Percentiles rank a stretch among this genome's conserved stretches.
These are phyloP conservation scores for Parathielavia hyrcaniae DNA, from an alignment of 495 filamentous ascomycete genomes.

Conservation along the genomic window DNA sequence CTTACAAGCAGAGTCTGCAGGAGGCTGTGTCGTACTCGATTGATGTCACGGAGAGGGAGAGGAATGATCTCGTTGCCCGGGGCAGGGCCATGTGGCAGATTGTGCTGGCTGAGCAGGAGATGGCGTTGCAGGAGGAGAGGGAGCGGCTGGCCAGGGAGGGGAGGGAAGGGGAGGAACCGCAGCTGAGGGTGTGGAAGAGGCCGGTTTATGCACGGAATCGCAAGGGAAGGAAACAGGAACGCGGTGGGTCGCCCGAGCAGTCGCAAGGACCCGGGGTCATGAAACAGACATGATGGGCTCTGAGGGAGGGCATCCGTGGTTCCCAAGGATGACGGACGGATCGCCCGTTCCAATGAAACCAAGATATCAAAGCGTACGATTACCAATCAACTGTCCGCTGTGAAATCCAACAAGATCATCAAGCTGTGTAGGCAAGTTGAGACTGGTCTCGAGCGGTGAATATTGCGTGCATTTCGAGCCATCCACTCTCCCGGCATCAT, in stretches of 20 bases:
- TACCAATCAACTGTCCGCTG: too few species aligned
- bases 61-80: slow-evolving; percentile 32
- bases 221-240: background rate
- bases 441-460: background rate
- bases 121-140: slow-evolving; percentile 40
- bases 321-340: too few species aligned
- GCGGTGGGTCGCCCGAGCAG: too few species aligned
- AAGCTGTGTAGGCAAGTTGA: background rate
- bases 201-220: background rate
- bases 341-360: too few species aligned
- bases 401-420: too few species aligned
- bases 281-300: too few species aligned
- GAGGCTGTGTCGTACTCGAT: slow-evolving; percentile 18
- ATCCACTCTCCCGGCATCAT: background rate
- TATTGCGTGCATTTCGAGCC: background rate
- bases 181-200: background rate
- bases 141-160: slow-evolving; percentile 16
- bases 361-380: too few species aligned
- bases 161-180: background rate
- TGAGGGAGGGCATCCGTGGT: too few species aligned
- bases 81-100: slow-evolving; percentile 45
- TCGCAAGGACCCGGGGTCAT: background rate
- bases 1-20: slow-evolving; percentile 4
- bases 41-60: slow-evolving; percentile 18
- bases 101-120: slow-evolving; percentile 41